Conservation (phyloP, 139 green algal species). For the Micractinium sp. region DNA sequence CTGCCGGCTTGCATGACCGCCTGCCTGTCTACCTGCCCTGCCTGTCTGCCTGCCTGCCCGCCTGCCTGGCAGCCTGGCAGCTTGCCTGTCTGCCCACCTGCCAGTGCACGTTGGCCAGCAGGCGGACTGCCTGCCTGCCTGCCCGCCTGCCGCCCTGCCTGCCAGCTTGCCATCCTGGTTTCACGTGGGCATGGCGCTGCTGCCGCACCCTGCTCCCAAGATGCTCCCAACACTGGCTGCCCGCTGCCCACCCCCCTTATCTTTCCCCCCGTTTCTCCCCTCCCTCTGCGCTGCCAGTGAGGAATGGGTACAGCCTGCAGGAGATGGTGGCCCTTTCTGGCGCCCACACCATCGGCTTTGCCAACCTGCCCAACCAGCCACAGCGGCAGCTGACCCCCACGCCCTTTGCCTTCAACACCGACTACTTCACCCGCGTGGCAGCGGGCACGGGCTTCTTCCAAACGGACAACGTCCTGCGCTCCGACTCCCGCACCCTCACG, state of each 20-base stretch:
- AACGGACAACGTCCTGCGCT: not conserved
- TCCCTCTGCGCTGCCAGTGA: not conserved
- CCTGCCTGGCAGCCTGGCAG: no score
- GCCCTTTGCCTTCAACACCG: not conserved
- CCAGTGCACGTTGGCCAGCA: no score
- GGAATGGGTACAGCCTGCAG: not conserved
- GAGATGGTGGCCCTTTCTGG: not conserved
- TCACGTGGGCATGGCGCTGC: no score
- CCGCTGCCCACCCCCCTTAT: no score
- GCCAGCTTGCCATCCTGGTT: no score
- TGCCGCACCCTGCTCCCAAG: no score
- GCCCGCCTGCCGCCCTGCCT: no score
- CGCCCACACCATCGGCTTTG: not conserved
- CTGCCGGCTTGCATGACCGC: no score
- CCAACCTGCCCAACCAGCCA: not conserved
- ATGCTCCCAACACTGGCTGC: not conserved
- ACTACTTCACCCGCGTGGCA: not conserved
- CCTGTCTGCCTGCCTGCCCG: no score
- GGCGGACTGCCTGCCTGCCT: no score
- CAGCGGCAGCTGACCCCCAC: not conserved
- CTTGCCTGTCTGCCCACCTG: no score
- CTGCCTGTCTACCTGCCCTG: no score
- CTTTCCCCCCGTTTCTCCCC: not conserved
- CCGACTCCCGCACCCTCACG: not conserved
- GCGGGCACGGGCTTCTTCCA: not conserved